Percentiles rank a stretch among this genome's conserved stretches.
phyloP scores from a whole-genome alignment of 2,329 filamentous ascomycete species.

The Pseudofabraea citricarpa region DNA sequence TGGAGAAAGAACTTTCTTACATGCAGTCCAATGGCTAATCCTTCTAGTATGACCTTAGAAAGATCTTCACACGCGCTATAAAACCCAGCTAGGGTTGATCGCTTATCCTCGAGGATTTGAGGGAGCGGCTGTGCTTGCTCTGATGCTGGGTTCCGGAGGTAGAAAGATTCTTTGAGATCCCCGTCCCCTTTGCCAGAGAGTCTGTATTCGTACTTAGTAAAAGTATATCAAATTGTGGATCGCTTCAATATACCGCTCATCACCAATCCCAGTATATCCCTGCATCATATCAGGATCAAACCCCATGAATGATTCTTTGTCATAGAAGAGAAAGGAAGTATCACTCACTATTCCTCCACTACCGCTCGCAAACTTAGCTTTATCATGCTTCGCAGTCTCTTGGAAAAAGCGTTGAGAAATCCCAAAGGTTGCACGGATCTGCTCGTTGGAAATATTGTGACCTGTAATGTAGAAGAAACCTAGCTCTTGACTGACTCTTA shows the following conservation, averaged over 20 bases:
- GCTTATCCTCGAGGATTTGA: neutral
- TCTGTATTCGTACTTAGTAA: neutral
- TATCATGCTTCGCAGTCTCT: neutral
- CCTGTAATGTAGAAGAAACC: neutral
- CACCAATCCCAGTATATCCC: conserved; percentile 1
- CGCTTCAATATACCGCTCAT: neutral
- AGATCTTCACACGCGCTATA: neutral
- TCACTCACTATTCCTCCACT: neutral
- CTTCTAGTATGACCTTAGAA: neutral
- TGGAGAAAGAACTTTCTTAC: neutral
- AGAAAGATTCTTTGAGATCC: conserved; percentile 1
- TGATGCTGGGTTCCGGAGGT: neutral
- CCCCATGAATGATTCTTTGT: neutral
- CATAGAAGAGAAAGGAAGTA: too few relatives aligned
- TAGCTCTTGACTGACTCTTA: neutral
- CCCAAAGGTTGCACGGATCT: too few relatives aligned
- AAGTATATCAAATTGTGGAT: too few relatives aligned
- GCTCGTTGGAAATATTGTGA: neutral
- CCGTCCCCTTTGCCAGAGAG: neutral
- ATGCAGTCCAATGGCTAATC: neutral
- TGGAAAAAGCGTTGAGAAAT: neutral
- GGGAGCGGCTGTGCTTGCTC: neutral
- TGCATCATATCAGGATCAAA: neutral
- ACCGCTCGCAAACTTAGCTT: neutral
- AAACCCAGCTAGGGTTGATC: neutral